phyloP scores from a whole-genome alignment of 192 early-diverging fungal species.

The Mortierella hygrophila region DNA sequence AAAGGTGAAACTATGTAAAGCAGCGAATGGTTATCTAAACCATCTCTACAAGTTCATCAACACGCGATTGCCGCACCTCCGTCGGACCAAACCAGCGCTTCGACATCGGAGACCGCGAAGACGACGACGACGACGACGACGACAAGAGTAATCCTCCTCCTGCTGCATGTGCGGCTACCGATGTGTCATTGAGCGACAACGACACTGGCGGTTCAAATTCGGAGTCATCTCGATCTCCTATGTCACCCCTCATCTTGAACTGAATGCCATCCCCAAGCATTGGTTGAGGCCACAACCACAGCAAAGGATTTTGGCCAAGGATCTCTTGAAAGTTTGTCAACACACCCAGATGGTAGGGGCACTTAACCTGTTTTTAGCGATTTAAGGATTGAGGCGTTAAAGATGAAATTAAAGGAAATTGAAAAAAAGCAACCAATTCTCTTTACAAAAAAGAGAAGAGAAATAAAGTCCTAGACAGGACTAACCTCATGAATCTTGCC shows the following conservation, averaged over 20 bases:
- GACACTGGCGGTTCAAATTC: neutral
- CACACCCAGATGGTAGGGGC: constrained; percentile 88
- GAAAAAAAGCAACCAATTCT: neutral
- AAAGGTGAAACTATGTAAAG: too few relatives aligned
- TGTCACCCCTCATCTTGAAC: constrained; percentile 59
- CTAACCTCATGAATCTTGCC: constrained; percentile 68
- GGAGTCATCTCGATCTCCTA: neutral
- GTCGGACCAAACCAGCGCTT: neutral
- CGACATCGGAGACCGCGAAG: neutral
- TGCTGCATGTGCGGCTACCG: neutral
- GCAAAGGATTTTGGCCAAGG: constrained; percentile 74
- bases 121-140: too few relatives aligned
- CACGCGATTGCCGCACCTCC: neutral
- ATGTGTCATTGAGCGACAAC: neutral
- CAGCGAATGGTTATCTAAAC: neutral
- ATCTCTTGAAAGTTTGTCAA: constrained; percentile 80
- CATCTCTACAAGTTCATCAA: neutral
- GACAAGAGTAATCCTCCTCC: too few relatives aligned
- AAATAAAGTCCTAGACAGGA: neutral
- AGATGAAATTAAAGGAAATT: neutral
- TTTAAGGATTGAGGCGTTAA: neutral
- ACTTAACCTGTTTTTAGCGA: constrained; percentile 54
- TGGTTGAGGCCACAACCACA: constrained; percentile 84
- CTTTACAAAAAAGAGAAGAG: neutral
- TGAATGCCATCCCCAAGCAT: constrained; percentile 73